Evolutionary conservation across 2,329 filamentous ascomycete genomes (phyloP).

Genomic region (Phaeosphaeria sp.): DNA sequence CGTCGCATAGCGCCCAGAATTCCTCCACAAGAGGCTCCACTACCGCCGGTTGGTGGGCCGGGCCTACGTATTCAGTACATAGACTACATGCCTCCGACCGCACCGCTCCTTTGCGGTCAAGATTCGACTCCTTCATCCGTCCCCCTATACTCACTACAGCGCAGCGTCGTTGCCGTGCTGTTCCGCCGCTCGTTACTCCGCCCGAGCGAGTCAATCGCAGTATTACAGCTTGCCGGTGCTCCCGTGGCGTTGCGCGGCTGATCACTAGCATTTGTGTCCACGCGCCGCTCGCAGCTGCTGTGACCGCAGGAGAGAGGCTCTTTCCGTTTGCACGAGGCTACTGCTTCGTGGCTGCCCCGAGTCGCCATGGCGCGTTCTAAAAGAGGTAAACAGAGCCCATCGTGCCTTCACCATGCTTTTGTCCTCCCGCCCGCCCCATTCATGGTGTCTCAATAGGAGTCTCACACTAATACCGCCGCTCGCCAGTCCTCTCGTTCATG

Average conservation of each 20-base stretch:
- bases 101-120: background rate
- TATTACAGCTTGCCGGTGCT: slow-evolving; percentile 26
- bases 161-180: slow-evolving; percentile 12
- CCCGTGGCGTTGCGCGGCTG: slow-evolving; percentile 42
- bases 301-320: slow-evolving; percentile 13
- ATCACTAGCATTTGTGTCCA: slow-evolving; percentile 21
- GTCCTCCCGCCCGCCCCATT: slow-evolving; percentile 9
- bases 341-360: slow-evolving; percentile 20
- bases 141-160: background rate
- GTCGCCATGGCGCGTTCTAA: slow-evolving; percentile 43
- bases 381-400: slow-evolving; percentile 40
- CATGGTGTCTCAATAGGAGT: slow-evolving; percentile 6
- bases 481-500: slow-evolving; percentile 84
- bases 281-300: slow-evolving; percentile 24
- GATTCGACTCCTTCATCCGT: background rate
- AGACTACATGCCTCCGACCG: slow-evolving; percentile 15
- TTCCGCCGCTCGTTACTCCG: slow-evolving; percentile 33
- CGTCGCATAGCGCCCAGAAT: slow-evolving; percentile 14
- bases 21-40: slow-evolving; percentile 9
- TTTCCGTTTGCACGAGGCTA: slow-evolving; percentile 10
- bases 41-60: background rate
- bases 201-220: slow-evolving; percentile 1
- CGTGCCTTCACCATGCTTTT: slow-evolving; percentile 6
- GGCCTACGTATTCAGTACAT: slow-evolving; percentile 4
- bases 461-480: background rate